Conservation (phyloP, 179 eudicot genomes). For the Amaranthus tricolor region DNA sequence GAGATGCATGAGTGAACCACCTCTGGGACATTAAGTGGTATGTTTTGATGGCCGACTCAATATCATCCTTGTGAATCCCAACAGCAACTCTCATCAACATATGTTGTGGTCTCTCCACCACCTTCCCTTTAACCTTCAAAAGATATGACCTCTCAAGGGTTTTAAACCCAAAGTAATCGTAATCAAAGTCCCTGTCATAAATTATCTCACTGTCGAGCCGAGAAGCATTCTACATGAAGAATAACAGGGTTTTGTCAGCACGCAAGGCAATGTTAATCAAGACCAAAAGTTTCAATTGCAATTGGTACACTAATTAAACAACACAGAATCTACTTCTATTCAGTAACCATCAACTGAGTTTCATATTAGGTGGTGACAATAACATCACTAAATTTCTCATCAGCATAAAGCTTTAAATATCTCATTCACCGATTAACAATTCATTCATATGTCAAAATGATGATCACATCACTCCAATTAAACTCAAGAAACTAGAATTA, state of each 20-base stretch:
- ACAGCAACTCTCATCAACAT: constrained; percentile 98
- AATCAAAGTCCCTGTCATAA: constrained; percentile 97
- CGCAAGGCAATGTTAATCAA: too few relatives aligned
- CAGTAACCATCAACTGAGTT: too few relatives aligned
- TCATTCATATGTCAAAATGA: background rate
- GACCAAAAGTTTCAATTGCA: background rate
- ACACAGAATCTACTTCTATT: too few relatives aligned
- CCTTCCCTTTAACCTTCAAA: constrained; percentile 67
- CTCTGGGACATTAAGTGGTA: constrained; percentile 97
- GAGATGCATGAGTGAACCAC: constrained; percentile 99
- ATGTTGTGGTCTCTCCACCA: constrained; percentile 97
- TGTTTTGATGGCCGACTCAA: constrained; percentile 76
- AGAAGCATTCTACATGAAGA: constrained; percentile 72
- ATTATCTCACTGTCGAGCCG: constrained; percentile 94
- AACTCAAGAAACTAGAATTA: background rate
- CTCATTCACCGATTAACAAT: background rate
- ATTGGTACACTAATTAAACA: background rate
- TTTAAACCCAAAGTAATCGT: constrained; percentile 96
- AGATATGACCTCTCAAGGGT: constrained; percentile 98
- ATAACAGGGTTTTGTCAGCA: background rate
- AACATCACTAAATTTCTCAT: background rate
- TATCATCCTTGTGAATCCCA: constrained; percentile 92
- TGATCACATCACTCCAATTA: background rate
- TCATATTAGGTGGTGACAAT: too few relatives aligned
- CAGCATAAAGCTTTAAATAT: too few relatives aligned